Base-by-base conservation (phyloP, 2,329 filamentous ascomycete genomes). In the Xylaria sp. region DNA sequence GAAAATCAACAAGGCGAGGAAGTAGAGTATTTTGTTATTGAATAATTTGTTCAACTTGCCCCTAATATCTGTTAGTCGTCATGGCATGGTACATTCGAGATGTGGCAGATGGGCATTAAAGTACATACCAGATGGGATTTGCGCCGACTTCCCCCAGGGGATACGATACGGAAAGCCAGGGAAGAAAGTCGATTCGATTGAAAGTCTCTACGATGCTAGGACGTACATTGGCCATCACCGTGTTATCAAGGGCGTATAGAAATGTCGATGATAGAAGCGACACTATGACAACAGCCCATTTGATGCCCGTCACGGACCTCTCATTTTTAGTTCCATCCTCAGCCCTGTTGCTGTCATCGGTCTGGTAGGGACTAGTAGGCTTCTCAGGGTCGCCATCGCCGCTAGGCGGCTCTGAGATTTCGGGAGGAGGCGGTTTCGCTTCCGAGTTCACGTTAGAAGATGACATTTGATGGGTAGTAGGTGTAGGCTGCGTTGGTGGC, bases 161-260 rank as follows among this genome's bases (percentile, higher is more conserved):
- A 57, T 83, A 84, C 0, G 78, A 79, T 2, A 77, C 83, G 0
- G 61, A 67, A 0, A 71, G 3, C 69, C 66, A 85, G 1, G 78
- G 72, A 0, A 85, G 74, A 62, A 82, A 78, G 1, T 80, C 75
- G 23, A 82, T 69, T 6, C 80, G 72, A 13, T 75, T 77, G 42
- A 84, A 82, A 0, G 71, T 71, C 23, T 79, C 75, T 32, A 82
- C 71, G 16, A 84, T 79, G 6, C 78, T 74, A 0, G 77, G 78
- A 64, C 84, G 81, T 5, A 85, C 77, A 70, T 84, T 82, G 1
- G 83, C 84, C 1, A 78, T 78, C 48, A 85, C 82, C 2, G 83
- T 85, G 13, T 79, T 83, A 71, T 82, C 80, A 18, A 81, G 74
- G 4, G 77, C 77, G 64, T 76, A 80, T 9, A 81, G 72, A 61